Evolutionary conservation across 805 yeast species (phyloP), one percentile per base, ranked within the genome.

Genomic region (Ascoidea rubescens): DNA sequence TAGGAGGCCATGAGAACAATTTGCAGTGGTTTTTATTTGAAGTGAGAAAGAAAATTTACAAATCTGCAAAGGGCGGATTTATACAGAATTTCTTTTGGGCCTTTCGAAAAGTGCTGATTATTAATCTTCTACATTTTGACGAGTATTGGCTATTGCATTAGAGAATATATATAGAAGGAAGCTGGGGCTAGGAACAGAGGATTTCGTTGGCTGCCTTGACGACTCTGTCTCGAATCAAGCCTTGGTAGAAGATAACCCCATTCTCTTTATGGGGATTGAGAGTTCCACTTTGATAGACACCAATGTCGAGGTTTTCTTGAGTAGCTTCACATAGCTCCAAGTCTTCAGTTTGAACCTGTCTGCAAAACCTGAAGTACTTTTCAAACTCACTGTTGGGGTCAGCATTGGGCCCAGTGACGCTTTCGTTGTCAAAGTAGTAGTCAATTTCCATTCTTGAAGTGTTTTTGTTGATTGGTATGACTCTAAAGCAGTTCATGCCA

Each of bases 271-370:
- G 53, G 1, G 67, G 66, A 47, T 64, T 64, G 46, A 64, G 53
- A n/a, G 56, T 31, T 17, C 67, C 66, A 30, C 52, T 52, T 48
- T 55, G 55, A 51, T 64, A 64, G 32, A 60, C 51, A 6, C 62
- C 65, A 31, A 51, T 50, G 32, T 49, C 51, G 28, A 64, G 51
- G 51, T 63, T 64, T 50, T 55, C 55, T 51, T 64, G 67, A 7
- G 63, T 61, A 21, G 60, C 60, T 55, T 63, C 67, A 50, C 67
- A 64, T 48, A 64, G 52, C 59, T 60, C 58, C 45, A 59, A 56
- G 48, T 64, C 67, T 57, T 64, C 67, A 30, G 56, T 33, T 10
- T 66, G 66, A 48, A 64, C 67, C 54, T 63, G 66, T 54, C 67
- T 58, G 2, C 63, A 66, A 56, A 64, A 64, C 45, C 57, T 57